Evolutionary conservation across 1,139 yeast species (phyloP), one percentile per base, ranked within the genome.

Genomic region (Blastobotrys indianensis): DNA sequence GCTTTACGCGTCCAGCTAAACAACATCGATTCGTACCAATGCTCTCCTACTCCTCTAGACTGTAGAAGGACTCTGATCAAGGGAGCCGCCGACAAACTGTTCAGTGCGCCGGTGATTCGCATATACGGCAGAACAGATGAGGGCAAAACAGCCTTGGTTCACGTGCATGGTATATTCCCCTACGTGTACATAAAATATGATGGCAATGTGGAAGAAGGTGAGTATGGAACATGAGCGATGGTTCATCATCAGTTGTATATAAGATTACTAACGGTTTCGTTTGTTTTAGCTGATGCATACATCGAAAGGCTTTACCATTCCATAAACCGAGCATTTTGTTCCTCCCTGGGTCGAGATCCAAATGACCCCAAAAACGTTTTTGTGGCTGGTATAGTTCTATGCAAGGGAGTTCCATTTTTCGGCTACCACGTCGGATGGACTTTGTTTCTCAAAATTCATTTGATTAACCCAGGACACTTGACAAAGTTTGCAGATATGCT

Each of bases 101-200:
- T 65, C 2, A 77, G 74, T 39, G 90, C 84, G 0, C 97, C 97
- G 0, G 69, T 87, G 0, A 67, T 88, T 1, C 68, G 98, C 42
- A 66, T 92, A 0, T 92, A 80, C 63, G 97, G 97, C 0, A 73
- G 78, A 11, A 54, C 80, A 0, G 70, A 71, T 0, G 67, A 75
- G 0, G 85, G 83, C 0, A 77, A 76, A 54, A 74, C 75, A 23
- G 69, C 75, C 16, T 60, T 79, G 12, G 72, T 85, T 1, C 97
- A 92, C 61, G 69, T 94, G 9, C 97, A 90, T 66, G 92, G 94
- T 45, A 77, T 77, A 20, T 85, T 73, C 54, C 98, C 97, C 0
- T 92, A 92, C 59, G 56, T 92, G 6, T 88, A 76, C 58, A 69
- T 90, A 2, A 79, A 78, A 36, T 82, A 75, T 54, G 67, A 66